phyloP scores from a whole-genome alignment of 1,139 yeast species.

The Kodamaea derodonti region DNA sequence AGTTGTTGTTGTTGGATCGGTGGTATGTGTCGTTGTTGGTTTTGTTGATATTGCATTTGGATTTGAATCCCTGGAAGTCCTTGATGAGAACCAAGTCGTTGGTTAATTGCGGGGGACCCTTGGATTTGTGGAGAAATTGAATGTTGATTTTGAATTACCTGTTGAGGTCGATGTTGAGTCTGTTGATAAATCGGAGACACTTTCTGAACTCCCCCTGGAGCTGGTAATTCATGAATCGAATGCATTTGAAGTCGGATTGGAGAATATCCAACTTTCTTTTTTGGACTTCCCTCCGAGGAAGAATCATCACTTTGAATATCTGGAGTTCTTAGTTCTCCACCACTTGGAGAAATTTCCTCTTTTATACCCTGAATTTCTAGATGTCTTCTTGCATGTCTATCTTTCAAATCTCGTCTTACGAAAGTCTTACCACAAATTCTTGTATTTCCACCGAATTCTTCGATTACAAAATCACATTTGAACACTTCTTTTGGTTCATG shows the following conservation, averaged over 20 bases:
- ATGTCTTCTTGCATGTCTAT: slow-evolving; percentile 37
- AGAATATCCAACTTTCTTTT: background rate
- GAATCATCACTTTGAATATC: background rate
- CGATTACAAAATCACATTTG: slow-evolving; percentile 29
- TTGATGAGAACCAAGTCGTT: too few relatives aligned
- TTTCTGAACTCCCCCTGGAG: slow-evolving; percentile 1
- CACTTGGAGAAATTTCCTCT: background rate
- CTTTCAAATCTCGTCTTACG: slow-evolving; percentile 38
- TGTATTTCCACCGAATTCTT: slow-evolving; percentile 19
- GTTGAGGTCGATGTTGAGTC: too few relatives aligned
- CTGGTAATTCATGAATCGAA: background rate
- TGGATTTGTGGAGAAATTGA: too few relatives aligned
- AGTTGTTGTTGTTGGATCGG: too few relatives aligned
- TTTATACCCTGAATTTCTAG: slow-evolving; percentile 10
- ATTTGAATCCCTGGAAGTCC: slow-evolving; percentile 2
- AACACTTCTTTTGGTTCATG: slow-evolving; percentile 35
- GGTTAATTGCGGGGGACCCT: too few relatives aligned
- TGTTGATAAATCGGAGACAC: slow-evolving; percentile 2
- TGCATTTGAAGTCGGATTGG: background rate
- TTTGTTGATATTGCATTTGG: background rate
- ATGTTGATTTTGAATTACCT: too few relatives aligned
- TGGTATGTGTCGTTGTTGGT: too few relatives aligned
- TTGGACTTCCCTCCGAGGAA: background rate
- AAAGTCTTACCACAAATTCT: slow-evolving; percentile 36
- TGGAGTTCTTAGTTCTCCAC: background rate